phyloP scores from a whole-genome alignment of 257 asterid genomes.

The Coffea eugenioides region DNA sequence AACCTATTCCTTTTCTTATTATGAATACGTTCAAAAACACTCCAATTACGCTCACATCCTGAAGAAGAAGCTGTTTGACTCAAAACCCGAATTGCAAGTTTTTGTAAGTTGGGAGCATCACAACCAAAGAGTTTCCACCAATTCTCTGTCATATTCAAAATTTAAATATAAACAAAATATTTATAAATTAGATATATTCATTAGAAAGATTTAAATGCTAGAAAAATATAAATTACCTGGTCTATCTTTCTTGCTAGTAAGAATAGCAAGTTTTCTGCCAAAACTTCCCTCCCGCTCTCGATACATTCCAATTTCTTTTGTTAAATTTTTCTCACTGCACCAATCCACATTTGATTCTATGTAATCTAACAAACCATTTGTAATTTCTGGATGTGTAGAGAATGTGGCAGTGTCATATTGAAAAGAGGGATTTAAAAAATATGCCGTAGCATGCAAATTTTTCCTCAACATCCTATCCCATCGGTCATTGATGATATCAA shows the following conservation, averaged over 20 bases:
- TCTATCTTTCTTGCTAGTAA: not conserved
- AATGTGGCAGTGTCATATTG: not conserved
- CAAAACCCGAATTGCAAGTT: not conserved
- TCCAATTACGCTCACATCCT: not conserved
- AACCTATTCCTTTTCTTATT: too few relatives aligned
- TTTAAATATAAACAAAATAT: too few relatives aligned
- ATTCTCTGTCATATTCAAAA: not conserved
- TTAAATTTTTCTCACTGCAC: too few relatives aligned
- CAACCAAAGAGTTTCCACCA: not conserved
- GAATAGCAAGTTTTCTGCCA: not conserved
- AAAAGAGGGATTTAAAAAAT: too few relatives aligned
- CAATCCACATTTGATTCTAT: not conserved
- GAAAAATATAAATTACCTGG: not conserved
- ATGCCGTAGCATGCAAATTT: too few relatives aligned
- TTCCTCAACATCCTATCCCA: too few relatives aligned
- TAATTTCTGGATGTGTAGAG: too few relatives aligned
- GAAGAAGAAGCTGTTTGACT: too few relatives aligned
- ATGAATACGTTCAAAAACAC: not conserved
- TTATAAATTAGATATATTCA: too few relatives aligned
- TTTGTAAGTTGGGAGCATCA: not conserved
- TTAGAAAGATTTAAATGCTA: too few relatives aligned
- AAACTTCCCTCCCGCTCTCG: not conserved
- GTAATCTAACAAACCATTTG: not conserved
- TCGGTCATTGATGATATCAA: too few relatives aligned
- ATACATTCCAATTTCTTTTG: not conserved